Percentiles rank a stretch among this genome's conserved stretches.
These are phyloP conservation scores for Komagataella pastoris DNA, from an alignment of 805 yeast genomes.

Conservation along the genomic window DNA sequence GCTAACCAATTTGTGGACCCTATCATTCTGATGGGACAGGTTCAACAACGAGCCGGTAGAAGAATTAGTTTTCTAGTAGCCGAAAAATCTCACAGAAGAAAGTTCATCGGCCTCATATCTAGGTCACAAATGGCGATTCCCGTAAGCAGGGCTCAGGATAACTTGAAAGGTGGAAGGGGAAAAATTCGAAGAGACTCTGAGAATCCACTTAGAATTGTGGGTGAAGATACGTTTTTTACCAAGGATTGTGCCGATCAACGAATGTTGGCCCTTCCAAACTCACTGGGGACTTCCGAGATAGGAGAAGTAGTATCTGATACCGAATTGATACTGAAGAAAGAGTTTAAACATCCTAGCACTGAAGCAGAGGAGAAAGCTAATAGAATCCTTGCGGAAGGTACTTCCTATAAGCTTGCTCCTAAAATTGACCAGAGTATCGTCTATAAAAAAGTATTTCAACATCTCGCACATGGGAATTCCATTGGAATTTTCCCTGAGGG, in stretches of 20 bases:
- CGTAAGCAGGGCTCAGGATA: constrained; percentile 87
- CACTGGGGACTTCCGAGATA: constrained; percentile 66
- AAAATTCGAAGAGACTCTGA: constrained; percentile 39
- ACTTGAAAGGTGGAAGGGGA: constrained; percentile 56
- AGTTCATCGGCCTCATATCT: constrained; percentile 64
- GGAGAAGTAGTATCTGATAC: constrained; percentile 58
- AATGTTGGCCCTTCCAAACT: constrained; percentile 61
- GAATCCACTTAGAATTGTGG: constrained; percentile 37
- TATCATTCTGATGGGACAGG: constrained; percentile 71
- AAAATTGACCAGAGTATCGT: constrained; percentile 80
- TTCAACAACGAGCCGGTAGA: constrained; percentile 32
- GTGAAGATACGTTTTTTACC: constrained; percentile 55
- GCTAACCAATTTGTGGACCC: constrained; percentile 78
- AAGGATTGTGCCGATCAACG: constrained; percentile 52
- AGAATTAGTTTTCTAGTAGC: constrained; percentile 42
- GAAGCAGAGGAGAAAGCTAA: constrained; percentile 26
- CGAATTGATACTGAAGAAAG: constrained; percentile 53
- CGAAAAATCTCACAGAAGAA: constrained; percentile 30
- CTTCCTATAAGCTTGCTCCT: constrained; percentile 58
- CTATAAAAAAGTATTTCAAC: constrained; percentile 74
- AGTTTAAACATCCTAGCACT: constrained; percentile 31
- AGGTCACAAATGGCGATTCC: constrained; percentile 75
- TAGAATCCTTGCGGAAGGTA: constrained; percentile 33
- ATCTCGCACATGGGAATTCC: constrained; percentile 67
- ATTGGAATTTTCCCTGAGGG: constrained; percentile 97